These are phyloP conservation scores for Tulasnella sp. DNA, from an alignment of 768 basidiomycete species.

Conservation along the genomic window DNA sequence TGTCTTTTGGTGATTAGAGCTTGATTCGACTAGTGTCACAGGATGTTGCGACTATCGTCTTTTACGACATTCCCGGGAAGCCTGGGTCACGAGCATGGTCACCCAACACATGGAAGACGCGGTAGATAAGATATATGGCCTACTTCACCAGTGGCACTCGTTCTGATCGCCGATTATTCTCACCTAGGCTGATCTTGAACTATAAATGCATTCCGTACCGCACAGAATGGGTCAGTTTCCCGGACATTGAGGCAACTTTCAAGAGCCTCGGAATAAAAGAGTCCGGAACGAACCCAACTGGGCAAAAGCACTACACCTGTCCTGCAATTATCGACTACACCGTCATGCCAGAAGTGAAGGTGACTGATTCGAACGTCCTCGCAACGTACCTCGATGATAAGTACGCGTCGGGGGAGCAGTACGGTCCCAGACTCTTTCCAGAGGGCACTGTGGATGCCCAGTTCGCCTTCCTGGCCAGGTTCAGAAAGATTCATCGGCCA, in stretches of 20 bases:
- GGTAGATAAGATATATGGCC: neutral
- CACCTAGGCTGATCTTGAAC: neutral
- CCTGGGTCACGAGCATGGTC: neutral
- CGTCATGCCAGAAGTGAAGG: conserved; percentile 34
- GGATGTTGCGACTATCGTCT: conserved; percentile 10
- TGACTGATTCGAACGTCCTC: conserved; percentile 49
- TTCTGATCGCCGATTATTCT: neutral
- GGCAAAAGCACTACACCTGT: conserved; percentile 42
- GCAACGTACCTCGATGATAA: conserved; percentile 59
- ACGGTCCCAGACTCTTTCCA: conserved; percentile 54
- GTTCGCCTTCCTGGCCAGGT: conserved; percentile 51
- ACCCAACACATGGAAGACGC: conserved; percentile 14
- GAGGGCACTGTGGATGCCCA: conserved; percentile 60
- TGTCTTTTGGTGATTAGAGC: too few species aligned
- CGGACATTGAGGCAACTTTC: conserved; percentile 19
- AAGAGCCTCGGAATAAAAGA: conserved; percentile 15
- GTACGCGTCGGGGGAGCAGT: conserved; percentile 46
- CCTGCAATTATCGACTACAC: conserved; percentile 57
- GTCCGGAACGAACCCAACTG: conserved; percentile 20
- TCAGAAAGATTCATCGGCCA: conserved; percentile 54
- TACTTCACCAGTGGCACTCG: neutral
- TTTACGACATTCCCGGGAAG: too few species aligned
- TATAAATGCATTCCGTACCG: conserved; percentile 8
- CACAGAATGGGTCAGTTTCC: conserved; percentile 19
- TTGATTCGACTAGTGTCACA: too few species aligned